Conservation (phyloP, 1,284 basidiomycete species). For the Fomitopsis betulina region DNA sequence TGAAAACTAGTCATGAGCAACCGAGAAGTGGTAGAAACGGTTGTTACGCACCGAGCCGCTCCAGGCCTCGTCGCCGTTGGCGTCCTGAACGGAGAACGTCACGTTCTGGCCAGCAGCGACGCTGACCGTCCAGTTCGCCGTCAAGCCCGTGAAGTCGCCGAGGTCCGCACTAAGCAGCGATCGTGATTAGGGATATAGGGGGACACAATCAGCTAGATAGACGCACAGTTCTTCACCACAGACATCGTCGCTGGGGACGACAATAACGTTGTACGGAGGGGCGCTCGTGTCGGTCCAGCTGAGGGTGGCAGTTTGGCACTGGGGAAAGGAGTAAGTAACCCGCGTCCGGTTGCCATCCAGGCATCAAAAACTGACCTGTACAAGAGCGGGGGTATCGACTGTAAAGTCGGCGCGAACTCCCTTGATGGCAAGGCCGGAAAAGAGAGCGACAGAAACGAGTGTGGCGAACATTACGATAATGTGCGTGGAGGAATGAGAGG, state of each 20-base stretch:
- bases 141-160: conserved; percentile 45
- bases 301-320: conserved; percentile 54
- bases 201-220: neutral
- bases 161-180: conserved; percentile 43
- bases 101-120: conserved; percentile 46
- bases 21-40: neutral
- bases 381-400: conserved; percentile 46
- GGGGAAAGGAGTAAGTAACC: conserved; percentile 5
- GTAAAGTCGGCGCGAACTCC: conserved; percentile 49
- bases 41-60: conserved; percentile 43
- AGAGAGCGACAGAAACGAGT: conserved; percentile 67
- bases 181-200: neutral
- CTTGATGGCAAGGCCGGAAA: conserved; percentile 49
- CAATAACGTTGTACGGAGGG: conserved; percentile 54
- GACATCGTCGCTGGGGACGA: conserved; percentile 46
- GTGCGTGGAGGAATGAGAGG: conserved; percentile 16
- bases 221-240: conserved; percentile 58
- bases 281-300: conserved; percentile 46
- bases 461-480: conserved; percentile 62
- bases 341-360: neutral
- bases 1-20: conserved; percentile 19
- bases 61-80: conserved; percentile 57
- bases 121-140: conserved; percentile 42
- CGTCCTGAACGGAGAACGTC: conserved; percentile 53
- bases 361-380: conserved; percentile 40